Percentiles rank a stretch among this genome's conserved stretches.
Evolutionary conservation across 768 basidiomycete species (phyloP).

Genomic region (Pleurotus cornucopiae): DNA sequence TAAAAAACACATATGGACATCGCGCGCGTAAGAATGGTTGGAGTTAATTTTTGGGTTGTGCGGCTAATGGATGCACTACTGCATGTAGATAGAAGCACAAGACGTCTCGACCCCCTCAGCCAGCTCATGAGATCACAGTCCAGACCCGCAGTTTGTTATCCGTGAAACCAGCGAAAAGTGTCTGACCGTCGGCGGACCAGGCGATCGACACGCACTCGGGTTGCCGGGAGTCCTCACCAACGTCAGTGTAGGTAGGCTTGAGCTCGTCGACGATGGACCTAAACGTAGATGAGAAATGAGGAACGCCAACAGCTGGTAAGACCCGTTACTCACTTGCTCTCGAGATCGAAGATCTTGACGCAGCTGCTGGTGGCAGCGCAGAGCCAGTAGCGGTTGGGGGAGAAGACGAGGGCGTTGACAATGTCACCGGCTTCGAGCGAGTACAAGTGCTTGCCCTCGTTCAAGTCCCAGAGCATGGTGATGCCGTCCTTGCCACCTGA

Average conservation of each 20-base stretch:
- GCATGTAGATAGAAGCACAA: constrained; percentile 10
- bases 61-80: constrained; percentile 15
- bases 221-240: constrained; percentile 64
- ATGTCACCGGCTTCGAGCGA: constrained; percentile 97
- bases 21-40: not conserved
- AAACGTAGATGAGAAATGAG: constrained; percentile 6
- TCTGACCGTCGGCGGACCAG: constrained; percentile 98
- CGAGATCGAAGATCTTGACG: constrained; percentile 99
- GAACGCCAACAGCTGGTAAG: not conserved
- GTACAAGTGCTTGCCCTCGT: constrained; percentile 99
- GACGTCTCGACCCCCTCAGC: constrained; percentile 14
- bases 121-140: constrained; percentile 66
- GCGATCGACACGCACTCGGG: constrained; percentile 96
- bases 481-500: constrained; percentile 99
- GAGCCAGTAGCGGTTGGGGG: constrained; percentile 99
- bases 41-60: constrained; percentile 16
- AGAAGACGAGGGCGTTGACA: constrained; percentile 99
- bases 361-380: constrained; percentile 97
- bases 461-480: constrained; percentile 99
- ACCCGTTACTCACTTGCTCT: constrained; percentile 81
- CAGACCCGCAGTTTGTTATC: constrained; percentile 93
- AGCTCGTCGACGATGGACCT: constrained; percentile 99
- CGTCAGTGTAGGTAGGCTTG: constrained; percentile 88
- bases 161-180: constrained; percentile 94
- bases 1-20: not conserved